A percentile compares a stretch with the other conserved stretches of the same genome.
phyloP scores from a whole-genome alignment of 345 rosid species.

The Isatis tinctoria region DNA sequence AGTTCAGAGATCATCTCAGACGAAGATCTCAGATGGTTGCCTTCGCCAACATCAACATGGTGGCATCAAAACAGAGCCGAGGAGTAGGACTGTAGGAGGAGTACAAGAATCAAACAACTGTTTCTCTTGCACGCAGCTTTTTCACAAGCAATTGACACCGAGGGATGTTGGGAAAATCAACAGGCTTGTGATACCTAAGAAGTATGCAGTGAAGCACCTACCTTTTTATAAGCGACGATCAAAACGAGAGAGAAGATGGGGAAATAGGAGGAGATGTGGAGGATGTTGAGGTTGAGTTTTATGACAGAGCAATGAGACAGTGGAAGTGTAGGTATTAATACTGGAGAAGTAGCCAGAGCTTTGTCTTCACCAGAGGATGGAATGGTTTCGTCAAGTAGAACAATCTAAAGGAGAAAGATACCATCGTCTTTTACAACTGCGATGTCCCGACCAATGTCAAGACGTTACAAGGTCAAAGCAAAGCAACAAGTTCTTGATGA shows the following conservation, averaged over 20 bases:
- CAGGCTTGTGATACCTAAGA: conserved; percentile 82
- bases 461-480: conserved; percentile 23
- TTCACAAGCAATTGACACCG: conserved; percentile 72
- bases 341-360: conserved; percentile 89
- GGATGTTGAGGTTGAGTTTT: conserved; percentile 48
- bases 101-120: not conserved
- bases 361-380: conserved; percentile 90
- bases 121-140: conserved; percentile 39
- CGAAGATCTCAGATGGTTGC: conserved; percentile 5
- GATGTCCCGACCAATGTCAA: conserved; percentile 10
- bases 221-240: conserved; percentile 34
- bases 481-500: conserved; percentile 35
- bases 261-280: conserved; percentile 1
- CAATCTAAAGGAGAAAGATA: conserved; percentile 50
- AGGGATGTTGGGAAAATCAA: conserved; percentile 91
- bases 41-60: not conserved
- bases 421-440: conserved; percentile 45
- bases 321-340: conserved; percentile 90
- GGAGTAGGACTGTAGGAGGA: conserved; percentile 3
- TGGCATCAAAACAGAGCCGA: conserved; percentile 12
- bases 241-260: conserved; percentile 3
- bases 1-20: conserved; percentile 40
- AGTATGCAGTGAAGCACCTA: conserved; percentile 52
- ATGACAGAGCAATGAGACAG: conserved; percentile 54
- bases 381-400: conserved; percentile 66